Percentiles rank a stretch among this genome's conserved stretches.
These are phyloP conservation scores for Trypanosoma boissoni DNA, from an alignment of 208 protist species.

Conservation along the genomic window DNA sequence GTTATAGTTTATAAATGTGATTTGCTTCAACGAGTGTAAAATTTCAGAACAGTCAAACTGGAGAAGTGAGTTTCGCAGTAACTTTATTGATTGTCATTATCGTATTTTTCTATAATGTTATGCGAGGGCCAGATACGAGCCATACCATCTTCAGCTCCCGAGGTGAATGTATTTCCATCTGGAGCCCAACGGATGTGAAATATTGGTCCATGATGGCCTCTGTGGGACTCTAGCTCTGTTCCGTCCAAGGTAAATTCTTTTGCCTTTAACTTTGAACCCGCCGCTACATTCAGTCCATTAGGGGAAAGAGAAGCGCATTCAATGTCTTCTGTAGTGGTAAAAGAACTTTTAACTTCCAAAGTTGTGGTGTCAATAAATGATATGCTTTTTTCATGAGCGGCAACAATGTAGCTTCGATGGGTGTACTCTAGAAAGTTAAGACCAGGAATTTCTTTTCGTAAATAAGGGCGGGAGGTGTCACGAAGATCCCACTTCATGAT, in stretches of 20 bases:
- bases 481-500: slow-evolving; percentile 92
- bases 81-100: slow-evolving; percentile 44
- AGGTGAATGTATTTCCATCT: slow-evolving; percentile 84
- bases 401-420: slow-evolving; percentile 73
- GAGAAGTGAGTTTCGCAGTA: no score
- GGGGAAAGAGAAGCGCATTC: slow-evolving; percentile 87
- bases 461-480: slow-evolving; percentile 71
- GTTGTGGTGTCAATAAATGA: slow-evolving; percentile 85
- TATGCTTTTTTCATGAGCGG: slow-evolving; percentile 83
- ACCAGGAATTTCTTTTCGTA: slow-evolving; percentile 75
- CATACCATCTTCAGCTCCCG: slow-evolving; percentile 91
- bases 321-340: slow-evolving; percentile 78
- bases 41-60: no score
- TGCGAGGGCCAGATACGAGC: slow-evolving; percentile 91
- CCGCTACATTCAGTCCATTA: slow-evolving; percentile 78
- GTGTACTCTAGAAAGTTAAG: slow-evolving; percentile 92
- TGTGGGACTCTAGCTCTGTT: slow-evolving; percentile 81
- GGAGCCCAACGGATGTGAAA: slow-evolving; percentile 90
- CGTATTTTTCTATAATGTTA: slow-evolving; percentile 79
- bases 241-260: slow-evolving; percentile 90
- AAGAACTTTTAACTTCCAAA: slow-evolving; percentile 70
- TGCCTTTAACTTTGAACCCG: slow-evolving; percentile 85
- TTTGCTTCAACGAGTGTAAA: no score
- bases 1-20: no score
- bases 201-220: slow-evolving; percentile 89